These are phyloP conservation scores for Stylosanthes scabra DNA, from an alignment of 331 rosid genomes.

Conservation along the genomic window DNA sequence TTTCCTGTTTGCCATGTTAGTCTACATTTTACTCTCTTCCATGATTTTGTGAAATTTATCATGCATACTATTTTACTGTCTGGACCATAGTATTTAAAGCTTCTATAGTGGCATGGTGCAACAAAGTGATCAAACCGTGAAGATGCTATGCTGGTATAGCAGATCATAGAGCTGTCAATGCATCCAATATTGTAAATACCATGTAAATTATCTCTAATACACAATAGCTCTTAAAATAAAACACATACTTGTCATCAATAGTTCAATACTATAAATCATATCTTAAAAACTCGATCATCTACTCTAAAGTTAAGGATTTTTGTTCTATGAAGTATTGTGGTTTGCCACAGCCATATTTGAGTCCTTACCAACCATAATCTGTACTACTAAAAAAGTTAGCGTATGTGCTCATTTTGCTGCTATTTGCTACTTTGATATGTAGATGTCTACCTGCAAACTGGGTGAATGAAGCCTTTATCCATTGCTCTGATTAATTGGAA, in stretches of 20 bases:
- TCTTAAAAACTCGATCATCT: not conserved
- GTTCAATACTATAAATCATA: not conserved
- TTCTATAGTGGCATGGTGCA: not conserved
- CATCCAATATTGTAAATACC: not conserved
- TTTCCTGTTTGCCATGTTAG: slow-evolving; percentile 9
- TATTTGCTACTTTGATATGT: not conserved
- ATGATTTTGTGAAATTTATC: slow-evolving; percentile 13
- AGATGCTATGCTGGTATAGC: not conserved
- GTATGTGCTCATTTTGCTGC: not conserved
- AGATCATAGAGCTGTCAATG: not conserved
- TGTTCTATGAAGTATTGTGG: not conserved
- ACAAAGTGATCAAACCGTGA: not conserved
- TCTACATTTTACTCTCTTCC: slow-evolving; percentile 1
- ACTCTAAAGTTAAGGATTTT: not conserved
- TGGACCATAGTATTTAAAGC: not conserved
- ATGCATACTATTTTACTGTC: not conserved
- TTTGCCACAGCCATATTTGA: not conserved
- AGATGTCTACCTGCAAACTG: not conserved
- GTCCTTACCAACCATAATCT: not conserved
- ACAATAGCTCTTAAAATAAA: not conserved
- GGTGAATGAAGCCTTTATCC: too few relatives aligned
- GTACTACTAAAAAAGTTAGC: not conserved
- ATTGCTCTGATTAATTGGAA: too few relatives aligned
- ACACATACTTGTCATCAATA: not conserved
- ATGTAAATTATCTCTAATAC: not conserved